Evolutionary conservation across 352 stramenopile genomes (phyloP), one percentile per base, ranked within the genome.

Genomic region (Pythium brassicae): DNA sequence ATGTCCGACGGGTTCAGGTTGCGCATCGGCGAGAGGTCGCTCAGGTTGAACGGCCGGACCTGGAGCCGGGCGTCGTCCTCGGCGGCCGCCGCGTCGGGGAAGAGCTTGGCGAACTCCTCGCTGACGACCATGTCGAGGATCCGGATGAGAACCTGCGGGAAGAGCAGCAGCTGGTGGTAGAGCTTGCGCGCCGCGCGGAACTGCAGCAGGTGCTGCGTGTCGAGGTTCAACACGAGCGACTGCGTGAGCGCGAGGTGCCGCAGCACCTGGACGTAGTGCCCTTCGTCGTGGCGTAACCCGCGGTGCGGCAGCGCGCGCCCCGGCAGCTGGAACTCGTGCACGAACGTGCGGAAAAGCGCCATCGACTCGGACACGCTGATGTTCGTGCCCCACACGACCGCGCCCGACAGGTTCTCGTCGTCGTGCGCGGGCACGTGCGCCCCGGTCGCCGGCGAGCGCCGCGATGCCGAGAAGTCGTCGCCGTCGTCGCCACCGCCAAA

Each of bases 1-100:
- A 99, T 98, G 58, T 98, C 82, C 39, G 96, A 83, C 7, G 97
- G 97, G 72, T 99, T 97, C 25, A 99, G 80, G 49, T 97, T 90
- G 14, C 97, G 81, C 83, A 99, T 94, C 34, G 97, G 86, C 9
- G 89, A 95, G 23, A 99, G 60, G 23, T 94, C 80, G 6, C 83
- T 89, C 20, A 99, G 70, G 62, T 99, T 98, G 68, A 96, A 99
- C n/a, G 96, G 92, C 25, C 96, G 92, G 50, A 99, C 95, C 83
- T 99, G 95, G 22, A 98, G 72, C 23, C 78, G 66, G n/a, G 61
- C 59, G 17, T 83, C 59, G 37, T 84, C 85, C 8, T 91, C 84
- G 9, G 66, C 63, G 2, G n/a, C n/a, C n/a, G n/a, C n/a, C n/a
- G 67, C 74, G 14, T 76, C 69, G 0, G 66, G 59, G 29, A 80